Base-by-base conservation (phyloP, 106 monocot genomes). In the Apostasia ramifera region DNA sequence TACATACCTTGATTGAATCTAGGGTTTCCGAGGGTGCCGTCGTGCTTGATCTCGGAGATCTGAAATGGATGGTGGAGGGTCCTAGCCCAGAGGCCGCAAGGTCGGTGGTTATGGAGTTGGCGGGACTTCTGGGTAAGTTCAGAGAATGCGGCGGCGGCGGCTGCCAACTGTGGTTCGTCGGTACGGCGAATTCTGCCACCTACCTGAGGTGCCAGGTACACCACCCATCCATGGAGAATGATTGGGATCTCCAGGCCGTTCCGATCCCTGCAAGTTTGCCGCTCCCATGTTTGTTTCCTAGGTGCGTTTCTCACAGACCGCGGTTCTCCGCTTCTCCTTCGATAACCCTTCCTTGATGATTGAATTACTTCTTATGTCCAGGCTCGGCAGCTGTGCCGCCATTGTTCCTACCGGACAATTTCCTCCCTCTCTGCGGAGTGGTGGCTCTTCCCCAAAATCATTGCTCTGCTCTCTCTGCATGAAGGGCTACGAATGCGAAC, bases 141-240 rank as follows among this genome's bases (percentile, higher is more conserved):
- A 37, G 37, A 8, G 37, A 59, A 26, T 26, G 26, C 26, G 26
- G 26, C 5, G 74, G 57, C 41, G 69, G 59, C 4, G 56, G 58
- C 15, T 55, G 74, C 3, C 76, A 38, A 39, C 1, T 95, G 9
- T 91, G 91, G 91, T 53, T 83, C 11, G 55, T 91, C 6, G 88
- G 94, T 1, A 86, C 81, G 8, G 91, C 94, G 13, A 76, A 82
- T 1, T 88, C 83, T 50, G 85, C 91, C 12, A 91, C 94, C 12
- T 95, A 95, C 58, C 76, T 95, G 60, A 77, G 85, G 57, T 91
- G 91, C 71, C 85, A 91, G 73, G 94, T 91, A 40, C 84, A 88
- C 61, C 82, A 86, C 14, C 94, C 91, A 0, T 66, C 68, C 4
- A 73, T 95, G 81, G 94, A 95, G 72, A 66, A 4, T 2, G 88